These are phyloP conservation scores for Beauveria brongniartii DNA, from an alignment of 2,329 filamentous ascomycete genomes.

Conservation along the genomic window DNA sequence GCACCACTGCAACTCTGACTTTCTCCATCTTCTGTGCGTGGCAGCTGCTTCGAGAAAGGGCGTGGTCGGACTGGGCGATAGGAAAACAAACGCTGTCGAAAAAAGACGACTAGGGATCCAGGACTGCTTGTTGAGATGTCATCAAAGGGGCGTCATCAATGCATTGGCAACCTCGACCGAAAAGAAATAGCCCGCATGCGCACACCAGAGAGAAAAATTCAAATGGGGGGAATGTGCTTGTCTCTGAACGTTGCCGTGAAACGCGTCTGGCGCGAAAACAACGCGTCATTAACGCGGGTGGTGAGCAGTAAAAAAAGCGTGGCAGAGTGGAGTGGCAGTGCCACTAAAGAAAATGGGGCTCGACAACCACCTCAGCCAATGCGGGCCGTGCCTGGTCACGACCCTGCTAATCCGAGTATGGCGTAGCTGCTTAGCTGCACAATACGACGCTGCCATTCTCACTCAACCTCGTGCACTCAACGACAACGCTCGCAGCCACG, in stretches of 20 bases:
- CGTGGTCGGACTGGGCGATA: neutral
- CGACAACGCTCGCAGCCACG: too few relatives aligned
- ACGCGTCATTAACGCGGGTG: slow-evolving; percentile 10
- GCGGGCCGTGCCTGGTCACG: slow-evolving; percentile 7
- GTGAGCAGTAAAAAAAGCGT: neutral
- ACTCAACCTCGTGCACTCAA: too few relatives aligned
- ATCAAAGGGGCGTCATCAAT: neutral
- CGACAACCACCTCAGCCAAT: slow-evolving; percentile 4
- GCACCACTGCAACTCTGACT: neutral
- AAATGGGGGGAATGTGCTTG: neutral
- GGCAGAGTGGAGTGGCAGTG: neutral
- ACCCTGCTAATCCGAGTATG: neutral
- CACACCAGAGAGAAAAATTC: neutral
- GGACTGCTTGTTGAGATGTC: neutral
- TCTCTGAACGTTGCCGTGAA: slow-evolving; percentile 6
- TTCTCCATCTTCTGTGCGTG: neutral
- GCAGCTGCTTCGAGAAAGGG: neutral
- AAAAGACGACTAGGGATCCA: too few relatives aligned
- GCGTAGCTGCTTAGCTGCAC: neutral
- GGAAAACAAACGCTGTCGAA: neutral
- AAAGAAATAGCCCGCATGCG: neutral
- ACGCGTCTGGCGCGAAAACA: slow-evolving; percentile 9
- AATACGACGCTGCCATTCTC: neutral
- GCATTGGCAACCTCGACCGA: neutral
- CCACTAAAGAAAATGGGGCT: slow-evolving; percentile 6